A percentile compares a stretch with the other conserved stretches of the same genome.
Conservation (phyloP, 805 yeast species). For the Suhomyces sp. region DNA sequence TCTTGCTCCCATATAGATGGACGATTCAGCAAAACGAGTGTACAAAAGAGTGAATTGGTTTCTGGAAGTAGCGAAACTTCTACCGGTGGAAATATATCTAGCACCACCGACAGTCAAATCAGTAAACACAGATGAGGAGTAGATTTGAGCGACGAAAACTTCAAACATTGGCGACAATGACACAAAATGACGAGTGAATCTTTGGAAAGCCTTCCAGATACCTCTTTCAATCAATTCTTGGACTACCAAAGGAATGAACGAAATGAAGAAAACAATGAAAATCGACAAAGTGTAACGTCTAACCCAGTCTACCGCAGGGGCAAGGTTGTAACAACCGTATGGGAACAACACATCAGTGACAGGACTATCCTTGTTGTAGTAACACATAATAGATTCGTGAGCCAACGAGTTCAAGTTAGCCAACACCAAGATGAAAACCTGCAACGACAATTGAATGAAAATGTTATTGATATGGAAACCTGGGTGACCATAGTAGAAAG, state of each 20-base stretch:
- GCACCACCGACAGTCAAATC: slow-evolving; percentile 85
- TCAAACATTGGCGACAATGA: slow-evolving; percentile 80
- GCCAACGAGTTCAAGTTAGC: slow-evolving; percentile 72
- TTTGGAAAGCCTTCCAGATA: slow-evolving; percentile 66
- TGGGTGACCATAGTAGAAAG: slow-evolving; percentile 83
- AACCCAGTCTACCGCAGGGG: slow-evolving; percentile 77
- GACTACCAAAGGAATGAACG: slow-evolving; percentile 73
- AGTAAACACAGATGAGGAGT: slow-evolving; percentile 65
- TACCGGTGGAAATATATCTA: slow-evolving; percentile 79
- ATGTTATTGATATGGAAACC: slow-evolving; percentile 83
- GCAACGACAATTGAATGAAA: slow-evolving; percentile 73
- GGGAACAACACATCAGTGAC: slow-evolving; percentile 65
- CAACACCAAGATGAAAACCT: slow-evolving; percentile 65
- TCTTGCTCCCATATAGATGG: slow-evolving; percentile 83
- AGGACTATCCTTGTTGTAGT: slow-evolving; percentile 62
- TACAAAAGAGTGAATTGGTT: slow-evolving; percentile 72
- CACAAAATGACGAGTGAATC: slow-evolving; percentile 64
- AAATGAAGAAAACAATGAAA: slow-evolving; percentile 77
- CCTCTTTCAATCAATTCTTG: slow-evolving; percentile 85
- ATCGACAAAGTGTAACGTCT: slow-evolving; percentile 78
- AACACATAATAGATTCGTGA: slow-evolving; percentile 67
- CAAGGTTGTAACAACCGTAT: slow-evolving; percentile 67
- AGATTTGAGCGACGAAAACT: slow-evolving; percentile 78
- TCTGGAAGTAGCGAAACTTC: slow-evolving; percentile 83
- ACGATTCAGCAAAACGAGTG: slow-evolving; percentile 76